These are phyloP conservation scores for Penicillium sp. DNA, from an alignment of 2,329 filamentous ascomycete species.

Conservation along the genomic window DNA sequence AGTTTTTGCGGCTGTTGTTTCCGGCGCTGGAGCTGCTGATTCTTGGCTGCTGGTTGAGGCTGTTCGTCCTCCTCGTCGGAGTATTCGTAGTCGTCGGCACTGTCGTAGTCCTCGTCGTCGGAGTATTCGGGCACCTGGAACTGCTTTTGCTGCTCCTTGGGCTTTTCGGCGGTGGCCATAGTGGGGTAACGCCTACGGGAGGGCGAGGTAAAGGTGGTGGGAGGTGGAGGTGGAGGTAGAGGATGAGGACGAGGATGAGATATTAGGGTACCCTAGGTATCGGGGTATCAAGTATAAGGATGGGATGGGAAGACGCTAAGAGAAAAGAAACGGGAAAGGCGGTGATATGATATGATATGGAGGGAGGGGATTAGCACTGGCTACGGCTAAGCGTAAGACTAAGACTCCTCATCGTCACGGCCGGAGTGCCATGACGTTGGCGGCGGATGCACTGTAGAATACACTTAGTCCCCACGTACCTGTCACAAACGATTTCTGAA, in stretches of 20 bases:
- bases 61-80: slow-evolving; percentile 30
- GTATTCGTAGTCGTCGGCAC: slow-evolving; percentile 32
- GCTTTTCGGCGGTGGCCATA: slow-evolving; percentile 37
- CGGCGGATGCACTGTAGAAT: too few species aligned
- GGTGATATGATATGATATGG: slow-evolving; percentile 20
- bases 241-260: not conserved
- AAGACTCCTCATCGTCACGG: slow-evolving; percentile 2
- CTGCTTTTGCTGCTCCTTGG: slow-evolving; percentile 30
- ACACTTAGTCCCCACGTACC: too few species aligned
- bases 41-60: slow-evolving; percentile 15
- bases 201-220: not conserved
- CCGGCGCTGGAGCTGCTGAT: slow-evolving; percentile 22
- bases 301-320: slow-evolving; percentile 2
- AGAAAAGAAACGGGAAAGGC: slow-evolving; percentile 11
- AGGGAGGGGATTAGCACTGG: not conserved
- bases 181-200: too few species aligned
- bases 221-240: not conserved
- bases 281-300: not conserved
- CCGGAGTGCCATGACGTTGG: slow-evolving; percentile 27
- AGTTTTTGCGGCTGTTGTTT: slow-evolving; percentile 20
- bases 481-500: not conserved
- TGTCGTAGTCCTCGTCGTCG: slow-evolving; percentile 35
- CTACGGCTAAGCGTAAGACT: not conserved
- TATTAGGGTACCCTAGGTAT: not conserved
- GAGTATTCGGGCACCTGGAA: slow-evolving; percentile 30